Percentiles rank a stretch among this genome's conserved stretches.
Conservation (phyloP, 139 green algal genomes). For the Mychonastes homosphaera region DNA sequence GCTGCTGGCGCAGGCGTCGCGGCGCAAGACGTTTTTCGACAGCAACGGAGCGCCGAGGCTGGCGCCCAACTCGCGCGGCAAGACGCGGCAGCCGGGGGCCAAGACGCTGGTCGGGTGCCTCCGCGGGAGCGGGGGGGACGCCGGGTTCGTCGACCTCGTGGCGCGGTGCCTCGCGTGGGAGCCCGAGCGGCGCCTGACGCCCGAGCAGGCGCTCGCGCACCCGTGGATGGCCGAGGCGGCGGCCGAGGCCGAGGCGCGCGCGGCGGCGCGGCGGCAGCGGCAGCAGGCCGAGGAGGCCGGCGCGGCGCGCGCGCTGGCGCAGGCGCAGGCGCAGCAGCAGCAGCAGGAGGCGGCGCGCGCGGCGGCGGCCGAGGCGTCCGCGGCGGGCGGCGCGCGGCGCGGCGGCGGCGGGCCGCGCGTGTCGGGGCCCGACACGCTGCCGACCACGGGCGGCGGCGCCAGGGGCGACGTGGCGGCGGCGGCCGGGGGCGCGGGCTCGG, state of each 20-base stretch:
- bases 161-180: constrained; percentile 61
- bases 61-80: constrained; percentile 37
- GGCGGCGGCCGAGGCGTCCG: background rate
- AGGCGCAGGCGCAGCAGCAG: background rate
- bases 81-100: constrained; percentile 13
- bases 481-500: too few species aligned
- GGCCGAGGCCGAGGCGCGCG: background rate
- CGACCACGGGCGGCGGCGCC: too few species aligned
- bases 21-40: constrained; percentile 74
- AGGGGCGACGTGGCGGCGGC: too few species aligned
- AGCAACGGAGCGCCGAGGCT: constrained; percentile 26
- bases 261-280: too few species aligned
- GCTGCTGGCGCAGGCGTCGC: constrained; percentile 44
- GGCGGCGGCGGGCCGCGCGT: too few species aligned
- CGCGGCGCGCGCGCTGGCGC: background rate
- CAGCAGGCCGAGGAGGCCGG: background rate
- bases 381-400: too few species aligned
- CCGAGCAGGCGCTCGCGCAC: constrained; percentile 64
- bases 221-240: constrained; percentile 46
- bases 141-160: constrained; percentile 51
- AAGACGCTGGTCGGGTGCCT: constrained; percentile 26
- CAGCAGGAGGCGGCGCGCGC: constrained; percentile 1
- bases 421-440: too few species aligned
- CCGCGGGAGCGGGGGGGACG: constrained; percentile 41
- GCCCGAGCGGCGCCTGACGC: constrained; percentile 45